Percentiles rank a stretch among this genome's conserved stretches.
Conservation (phyloP, 1,139 yeast species). For the Scheffersomyces insectosa region DNA sequence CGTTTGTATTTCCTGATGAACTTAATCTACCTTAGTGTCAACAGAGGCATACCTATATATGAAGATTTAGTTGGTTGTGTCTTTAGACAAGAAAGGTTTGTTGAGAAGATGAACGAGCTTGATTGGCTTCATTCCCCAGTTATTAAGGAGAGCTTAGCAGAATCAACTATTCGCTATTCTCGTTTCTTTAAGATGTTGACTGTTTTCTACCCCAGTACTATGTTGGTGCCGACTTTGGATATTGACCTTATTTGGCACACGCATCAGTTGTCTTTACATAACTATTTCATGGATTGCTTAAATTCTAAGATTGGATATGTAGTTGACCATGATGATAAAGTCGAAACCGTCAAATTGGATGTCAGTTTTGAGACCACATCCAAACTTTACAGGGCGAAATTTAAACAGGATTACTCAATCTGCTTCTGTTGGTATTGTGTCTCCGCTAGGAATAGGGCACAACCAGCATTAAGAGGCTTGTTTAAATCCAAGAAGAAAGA, state of each 20-base stretch:
- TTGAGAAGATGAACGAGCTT: constrained; percentile 27
- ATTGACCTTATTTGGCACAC: constrained; percentile 40
- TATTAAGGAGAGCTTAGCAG: constrained; percentile 18
- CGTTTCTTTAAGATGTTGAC: constrained; percentile 25
- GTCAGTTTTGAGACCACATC: too few relatives aligned
- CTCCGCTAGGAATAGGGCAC: too few relatives aligned
- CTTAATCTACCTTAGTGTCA: constrained; percentile 20
- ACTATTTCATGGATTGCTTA: constrained; percentile 20
- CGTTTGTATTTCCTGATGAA: constrained; percentile 19
- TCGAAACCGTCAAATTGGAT: too few relatives aligned
- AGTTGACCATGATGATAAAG: too few relatives aligned
- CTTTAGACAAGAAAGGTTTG: constrained; percentile 31
- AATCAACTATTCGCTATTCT: constrained; percentile 23
- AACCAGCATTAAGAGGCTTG: too few relatives aligned
- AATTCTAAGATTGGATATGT: neutral
- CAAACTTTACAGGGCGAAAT: too few relatives aligned
- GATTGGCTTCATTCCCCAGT: constrained; percentile 30
- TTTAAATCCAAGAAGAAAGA: neutral
- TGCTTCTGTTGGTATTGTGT: too few relatives aligned
- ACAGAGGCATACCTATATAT: constrained; percentile 13
- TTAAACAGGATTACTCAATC: too few relatives aligned
- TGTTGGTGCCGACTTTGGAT: constrained; percentile 35
- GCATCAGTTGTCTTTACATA: constrained; percentile 27
- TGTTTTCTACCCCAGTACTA: constrained; percentile 2
- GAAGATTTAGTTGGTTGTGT: constrained; percentile 36